Percentiles rank a stretch among this genome's conserved stretches.
phyloP scores from a whole-genome alignment of 495 filamentous ascomycete species.

The Cenococcum geophilum region DNA sequence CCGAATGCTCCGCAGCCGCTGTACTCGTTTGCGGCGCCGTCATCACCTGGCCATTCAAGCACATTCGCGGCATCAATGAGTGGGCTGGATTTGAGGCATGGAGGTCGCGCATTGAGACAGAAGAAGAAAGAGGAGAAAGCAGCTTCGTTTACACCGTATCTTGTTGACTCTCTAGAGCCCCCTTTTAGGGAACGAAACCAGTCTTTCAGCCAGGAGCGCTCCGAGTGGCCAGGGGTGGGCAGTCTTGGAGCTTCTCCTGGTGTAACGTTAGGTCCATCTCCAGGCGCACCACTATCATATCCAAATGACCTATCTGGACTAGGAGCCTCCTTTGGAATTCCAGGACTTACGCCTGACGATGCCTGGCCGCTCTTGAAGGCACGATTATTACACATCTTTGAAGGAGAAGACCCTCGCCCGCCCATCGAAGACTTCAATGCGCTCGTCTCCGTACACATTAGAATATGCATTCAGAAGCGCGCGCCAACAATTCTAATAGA shows the following conservation, averaged over 20 bases:
- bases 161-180: conserved; percentile 37
- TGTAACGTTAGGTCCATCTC: conserved; percentile 23
- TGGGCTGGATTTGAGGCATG: conserved; percentile 79
- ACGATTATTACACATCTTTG: conserved; percentile 83
- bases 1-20: conserved; percentile 77
- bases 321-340: conserved; percentile 54
- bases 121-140: conserved; percentile 84
- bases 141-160: conserved; percentile 27
- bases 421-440: conserved; percentile 94
- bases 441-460: conserved; percentile 51
- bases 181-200: conserved; percentile 29
- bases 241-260: conserved; percentile 18
- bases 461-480: conserved; percentile 38
- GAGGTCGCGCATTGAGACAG: conserved; percentile 74
- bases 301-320: conserved; percentile 22
- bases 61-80: conserved; percentile 70
- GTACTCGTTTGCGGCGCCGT: conserved; percentile 66
- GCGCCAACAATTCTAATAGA: conserved; percentile 32
- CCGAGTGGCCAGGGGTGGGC: conserved; percentile 27
- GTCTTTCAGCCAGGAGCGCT: conserved; percentile 36
- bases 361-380: conserved; percentile 94
- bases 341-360: conserved; percentile 81
- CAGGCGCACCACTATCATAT: conserved; percentile 11
- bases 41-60: conserved; percentile 62
- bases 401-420: conserved; percentile 80